Evolutionary conservation across 2,329 filamentous ascomycete genomes (phyloP).

Genomic region (Microcyclospora pomicola): DNA sequence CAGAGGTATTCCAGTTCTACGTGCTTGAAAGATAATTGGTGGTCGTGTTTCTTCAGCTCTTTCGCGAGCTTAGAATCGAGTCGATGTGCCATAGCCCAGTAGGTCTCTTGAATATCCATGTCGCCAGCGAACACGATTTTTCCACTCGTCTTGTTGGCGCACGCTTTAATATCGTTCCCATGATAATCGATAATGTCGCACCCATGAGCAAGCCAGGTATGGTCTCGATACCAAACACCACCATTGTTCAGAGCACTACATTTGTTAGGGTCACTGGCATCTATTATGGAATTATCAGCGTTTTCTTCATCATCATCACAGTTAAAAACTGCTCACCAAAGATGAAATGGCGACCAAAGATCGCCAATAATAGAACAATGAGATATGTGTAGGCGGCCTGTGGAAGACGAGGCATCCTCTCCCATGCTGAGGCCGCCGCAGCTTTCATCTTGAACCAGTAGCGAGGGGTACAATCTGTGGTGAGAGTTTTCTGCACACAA

Average conservation of each 20-base stretch:
- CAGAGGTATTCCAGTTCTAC: conserved; percentile 43
- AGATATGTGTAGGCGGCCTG: too few relatives aligned
- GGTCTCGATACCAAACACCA: conserved; percentile 38
- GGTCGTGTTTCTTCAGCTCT: conserved; percentile 25
- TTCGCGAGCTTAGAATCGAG: conserved; percentile 29
- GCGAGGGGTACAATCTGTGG: too few relatives aligned
- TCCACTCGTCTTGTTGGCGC: conserved; percentile 31
- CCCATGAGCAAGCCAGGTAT: conserved; percentile 45
- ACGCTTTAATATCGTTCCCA: conserved; percentile 37
- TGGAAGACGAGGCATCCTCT: too few relatives aligned
- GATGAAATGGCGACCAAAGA: too few relatives aligned
- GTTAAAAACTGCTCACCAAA: too few relatives aligned
- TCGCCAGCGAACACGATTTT: conserved; percentile 49
- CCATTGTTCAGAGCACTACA: conserved; percentile 38
- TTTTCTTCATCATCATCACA: too few relatives aligned
- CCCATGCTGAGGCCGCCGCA: too few relatives aligned
- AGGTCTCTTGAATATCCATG: conserved; percentile 45
- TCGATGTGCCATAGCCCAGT: conserved; percentile 42
- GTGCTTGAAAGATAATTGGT: conserved; percentile 31
- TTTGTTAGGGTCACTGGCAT: conserved; percentile 35
- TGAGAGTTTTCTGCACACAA: too few relatives aligned
- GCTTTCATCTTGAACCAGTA: too few relatives aligned
- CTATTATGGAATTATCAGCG: too few relatives aligned
- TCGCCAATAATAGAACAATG: too few relatives aligned
- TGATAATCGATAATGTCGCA: conserved; percentile 47